Base-by-base conservation (phyloP, 345 rosid species). In the Aquilaria sinensis region DNA sequence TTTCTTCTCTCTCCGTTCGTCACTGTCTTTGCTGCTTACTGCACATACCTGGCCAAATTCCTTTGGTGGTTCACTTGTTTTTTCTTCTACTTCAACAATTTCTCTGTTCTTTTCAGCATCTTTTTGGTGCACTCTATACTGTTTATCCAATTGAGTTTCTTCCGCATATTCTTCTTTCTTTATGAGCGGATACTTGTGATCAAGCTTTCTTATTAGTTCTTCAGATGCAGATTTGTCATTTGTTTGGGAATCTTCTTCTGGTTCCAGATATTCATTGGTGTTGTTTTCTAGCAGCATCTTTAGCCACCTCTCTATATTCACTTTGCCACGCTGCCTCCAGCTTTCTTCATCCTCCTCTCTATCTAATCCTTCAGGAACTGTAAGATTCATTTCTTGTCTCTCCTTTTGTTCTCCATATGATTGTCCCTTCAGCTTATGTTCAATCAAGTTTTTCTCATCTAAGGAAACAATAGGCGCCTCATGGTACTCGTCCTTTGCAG, bases 221-320 rank as follows among this genome's bases (percentile, higher is more conserved):
- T 92, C 85, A 6, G 71, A 67, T 59, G 64, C 69, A 73, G 53
- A 70, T 68, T 60, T 62, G 67, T 63, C 74, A 2, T 55, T 72
- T 56, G 56, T 57, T 29, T 73, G 70, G 31, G 51, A 51, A 46
- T 60, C 65, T 71, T 75, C 61, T 23, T 37, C 43, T 65, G 66
- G 75, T 49, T 81, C 83, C 3, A 48, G 33, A 47, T 77, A 84
- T 31, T 72, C 86, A 57, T 72, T 71, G 66, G 75, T 55, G 66
- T 75, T 77, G 66, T 77, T 77, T 45, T 89, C 88, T 52, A 91
- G 72, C 76, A 95, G 69, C 75, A 95, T 76, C 60, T 85, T 85
- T 14, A 91, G 93, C 99, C 99, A 95, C 72, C 76, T 87, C 77
- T 95, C 99, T 0, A 95, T 83, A 54, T 95, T 89, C 71, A 88